A percentile compares a stretch with the other conserved stretches of the same genome.
Evolutionary conservation across 768 basidiomycete genomes (phyloP).

Genomic region (Russula sp.): DNA sequence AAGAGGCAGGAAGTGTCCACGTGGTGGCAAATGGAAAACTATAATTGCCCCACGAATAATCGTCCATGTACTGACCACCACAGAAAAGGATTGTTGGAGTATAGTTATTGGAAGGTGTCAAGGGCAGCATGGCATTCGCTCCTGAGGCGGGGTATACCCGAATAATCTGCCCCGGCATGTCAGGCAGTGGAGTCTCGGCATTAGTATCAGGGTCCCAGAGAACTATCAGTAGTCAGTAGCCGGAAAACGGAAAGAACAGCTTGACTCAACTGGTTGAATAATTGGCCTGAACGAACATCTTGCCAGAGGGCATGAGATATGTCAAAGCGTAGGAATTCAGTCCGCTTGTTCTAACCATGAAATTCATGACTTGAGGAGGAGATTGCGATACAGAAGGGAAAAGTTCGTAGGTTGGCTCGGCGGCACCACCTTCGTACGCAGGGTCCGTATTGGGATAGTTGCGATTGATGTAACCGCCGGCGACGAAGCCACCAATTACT

Average conservation of each 20-base stretch:
- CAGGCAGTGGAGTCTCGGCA: conserved; percentile 58
- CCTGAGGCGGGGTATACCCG: conserved; percentile 91
- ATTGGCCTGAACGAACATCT: conserved; percentile 81
- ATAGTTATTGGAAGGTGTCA: conserved; percentile 88
- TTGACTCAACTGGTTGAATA: conserved; percentile 60
- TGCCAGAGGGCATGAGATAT: conserved; percentile 72
- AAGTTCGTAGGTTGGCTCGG: conserved; percentile 82
- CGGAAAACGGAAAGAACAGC: conserved; percentile 12
- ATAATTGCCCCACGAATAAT: conserved; percentile 73
- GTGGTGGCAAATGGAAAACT: conserved; percentile 69
- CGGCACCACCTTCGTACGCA: conserved; percentile 57
- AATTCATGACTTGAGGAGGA: conserved; percentile 55
- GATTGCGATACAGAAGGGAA: conserved; percentile 57
- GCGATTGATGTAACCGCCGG: conserved; percentile 76
- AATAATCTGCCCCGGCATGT: conserved; percentile 69
- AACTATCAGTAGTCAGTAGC: conserved; percentile 36
- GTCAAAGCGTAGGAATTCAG: conserved; percentile 75
- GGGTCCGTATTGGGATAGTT: conserved; percentile 71
- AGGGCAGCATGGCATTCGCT: conserved; percentile 83
- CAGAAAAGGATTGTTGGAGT: conserved; percentile 85
- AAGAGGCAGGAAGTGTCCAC: conserved; percentile 64
- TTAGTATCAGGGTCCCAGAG: conserved; percentile 56
- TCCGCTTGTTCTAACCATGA: conserved; percentile 69
- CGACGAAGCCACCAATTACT: conserved; percentile 77
- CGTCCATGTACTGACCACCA: conserved; percentile 80